Evolutionary conservation across 2,329 filamentous ascomycete species (phyloP).

Genomic region (Albifimbria verrucaria): DNA sequence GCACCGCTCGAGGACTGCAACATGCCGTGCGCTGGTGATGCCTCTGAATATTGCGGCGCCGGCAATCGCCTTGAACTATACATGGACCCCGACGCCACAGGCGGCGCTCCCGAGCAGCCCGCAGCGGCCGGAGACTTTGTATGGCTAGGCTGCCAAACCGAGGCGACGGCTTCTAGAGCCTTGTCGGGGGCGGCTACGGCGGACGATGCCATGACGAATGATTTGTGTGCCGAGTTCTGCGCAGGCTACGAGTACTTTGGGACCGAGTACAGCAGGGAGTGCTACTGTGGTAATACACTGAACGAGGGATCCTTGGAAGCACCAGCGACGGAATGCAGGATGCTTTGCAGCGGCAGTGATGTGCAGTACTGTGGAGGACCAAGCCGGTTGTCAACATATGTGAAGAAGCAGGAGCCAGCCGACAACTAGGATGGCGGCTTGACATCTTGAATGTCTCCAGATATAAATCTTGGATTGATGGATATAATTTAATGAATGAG

Average conservation of each 20-base stretch:
- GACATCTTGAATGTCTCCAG: too few species aligned
- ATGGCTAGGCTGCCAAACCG: slow-evolving; percentile 33
- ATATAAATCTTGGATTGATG: too few species aligned
- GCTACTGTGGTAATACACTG: slow-evolving; percentile 32
- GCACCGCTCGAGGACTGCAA: slow-evolving; percentile 29
- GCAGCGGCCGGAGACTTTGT: slow-evolving; percentile 26
- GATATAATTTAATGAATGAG: too few species aligned
- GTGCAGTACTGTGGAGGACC: slow-evolving; percentile 37
- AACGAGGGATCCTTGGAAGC: slow-evolving; percentile 23
- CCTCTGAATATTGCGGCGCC: slow-evolving; percentile 30
- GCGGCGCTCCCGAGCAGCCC: slow-evolving; percentile 27
- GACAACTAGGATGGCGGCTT: background rate
- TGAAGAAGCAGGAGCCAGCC: slow-evolving; percentile 16
- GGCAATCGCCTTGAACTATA: slow-evolving; percentile 31
- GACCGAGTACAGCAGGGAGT: slow-evolving; percentile 35
- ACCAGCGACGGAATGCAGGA: slow-evolving; percentile 31
- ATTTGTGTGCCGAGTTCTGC: slow-evolving; percentile 28
- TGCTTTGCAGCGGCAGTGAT: slow-evolving; percentile 36
- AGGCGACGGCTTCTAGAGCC: slow-evolving; percentile 30
- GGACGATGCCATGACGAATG: slow-evolving; percentile 28
- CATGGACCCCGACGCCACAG: slow-evolving; percentile 21
- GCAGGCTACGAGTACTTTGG: slow-evolving; percentile 28
- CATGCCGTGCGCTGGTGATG: slow-evolving; percentile 30
- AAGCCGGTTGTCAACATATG: slow-evolving; percentile 33
- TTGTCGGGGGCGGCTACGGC: slow-evolving; percentile 20